phyloP scores from a whole-genome alignment of 805 yeast species.

The Yarrowia divulgata region DNA sequence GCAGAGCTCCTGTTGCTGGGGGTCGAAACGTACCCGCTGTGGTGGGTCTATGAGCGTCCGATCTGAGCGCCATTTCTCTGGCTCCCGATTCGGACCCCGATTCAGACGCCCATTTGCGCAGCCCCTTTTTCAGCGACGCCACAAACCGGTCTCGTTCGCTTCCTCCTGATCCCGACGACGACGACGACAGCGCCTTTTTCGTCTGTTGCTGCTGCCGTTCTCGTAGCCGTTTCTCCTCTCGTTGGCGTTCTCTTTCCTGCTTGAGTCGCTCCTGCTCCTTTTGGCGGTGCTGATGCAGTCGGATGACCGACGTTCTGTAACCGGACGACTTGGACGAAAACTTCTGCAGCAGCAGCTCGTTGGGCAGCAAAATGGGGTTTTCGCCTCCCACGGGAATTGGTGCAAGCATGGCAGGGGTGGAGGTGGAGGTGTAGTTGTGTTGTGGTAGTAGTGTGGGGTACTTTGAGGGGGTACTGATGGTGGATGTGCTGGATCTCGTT shows the following conservation, averaged over 20 bases:
- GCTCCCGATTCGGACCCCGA: slow-evolving; percentile 7
- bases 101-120: slow-evolving; percentile 16
- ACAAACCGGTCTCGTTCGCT: slow-evolving; percentile 12
- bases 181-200: background rate
- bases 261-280: slow-evolving; percentile 19
- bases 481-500: background rate
- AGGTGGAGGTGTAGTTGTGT: background rate
- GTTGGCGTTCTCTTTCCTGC: slow-evolving; percentile 20
- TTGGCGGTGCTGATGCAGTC: slow-evolving; percentile 40
- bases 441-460: background rate
- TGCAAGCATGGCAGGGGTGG: background rate
- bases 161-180: background rate
- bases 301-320: slow-evolving; percentile 39
- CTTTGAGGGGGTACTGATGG: background rate
- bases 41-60: slow-evolving; percentile 6
- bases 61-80: slow-evolving; percentile 14
- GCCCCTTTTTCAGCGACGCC: slow-evolving; percentile 27
- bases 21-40: background rate
- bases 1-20: background rate
- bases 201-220: background rate
- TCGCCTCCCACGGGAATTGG: slow-evolving; percentile 41
- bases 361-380: slow-evolving; percentile 47
- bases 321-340: slow-evolving; percentile 45
- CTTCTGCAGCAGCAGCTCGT: slow-evolving; percentile 46
- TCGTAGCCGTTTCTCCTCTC: slow-evolving; percentile 20